Evolutionary conservation across 345 rosid genomes (phyloP).

Genomic region (Populus ilicifolia): DNA sequence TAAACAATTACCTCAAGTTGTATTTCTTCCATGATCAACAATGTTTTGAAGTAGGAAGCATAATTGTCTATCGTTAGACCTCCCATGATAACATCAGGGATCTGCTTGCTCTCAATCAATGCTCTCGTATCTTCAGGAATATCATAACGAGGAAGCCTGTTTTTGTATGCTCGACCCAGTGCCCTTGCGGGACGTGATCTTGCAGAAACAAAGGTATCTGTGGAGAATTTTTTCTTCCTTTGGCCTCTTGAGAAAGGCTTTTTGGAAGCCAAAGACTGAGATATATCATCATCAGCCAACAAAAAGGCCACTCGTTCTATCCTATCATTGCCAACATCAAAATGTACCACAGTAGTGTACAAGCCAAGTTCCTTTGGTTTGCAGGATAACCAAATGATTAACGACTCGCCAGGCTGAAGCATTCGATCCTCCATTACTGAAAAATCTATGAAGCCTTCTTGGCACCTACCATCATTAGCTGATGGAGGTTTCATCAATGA

Average conservation of each 20-base stretch:
- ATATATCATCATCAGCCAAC: constrained; percentile 74
- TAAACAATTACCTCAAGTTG: constrained; percentile 61
- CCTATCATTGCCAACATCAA: constrained; percentile 48
- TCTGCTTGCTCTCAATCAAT: constrained; percentile 51
- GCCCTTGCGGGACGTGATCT: constrained; percentile 46
- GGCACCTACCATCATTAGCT: constrained; percentile 14
- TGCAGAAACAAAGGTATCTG: constrained; percentile 15
- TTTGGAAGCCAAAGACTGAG: constrained; percentile 51
- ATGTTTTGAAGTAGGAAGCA: constrained; percentile 50
- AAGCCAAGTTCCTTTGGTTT: constrained; percentile 64
- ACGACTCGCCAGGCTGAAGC: constrained; percentile 58
- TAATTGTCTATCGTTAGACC: constrained; percentile 52
- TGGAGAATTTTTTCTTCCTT: constrained; percentile 51
- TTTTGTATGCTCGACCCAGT: constrained; percentile 13
- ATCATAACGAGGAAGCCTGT: constrained; percentile 49
- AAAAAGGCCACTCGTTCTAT: constrained; percentile 65
- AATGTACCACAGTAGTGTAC: constrained; percentile 57
- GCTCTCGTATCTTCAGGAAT: constrained; percentile 66
- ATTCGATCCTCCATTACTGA: constrained; percentile 70
- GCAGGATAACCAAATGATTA: constrained; percentile 75
- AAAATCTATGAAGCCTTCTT: constrained; percentile 40
- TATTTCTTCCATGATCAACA: constrained; percentile 78
- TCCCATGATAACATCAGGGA: constrained; percentile 39
- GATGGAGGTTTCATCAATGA: constrained; percentile 69
- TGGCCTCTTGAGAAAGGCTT: constrained; percentile 50